phyloP scores from a whole-genome alignment of 345 rosid genomes.

The Nephelium lappaceum region DNA sequence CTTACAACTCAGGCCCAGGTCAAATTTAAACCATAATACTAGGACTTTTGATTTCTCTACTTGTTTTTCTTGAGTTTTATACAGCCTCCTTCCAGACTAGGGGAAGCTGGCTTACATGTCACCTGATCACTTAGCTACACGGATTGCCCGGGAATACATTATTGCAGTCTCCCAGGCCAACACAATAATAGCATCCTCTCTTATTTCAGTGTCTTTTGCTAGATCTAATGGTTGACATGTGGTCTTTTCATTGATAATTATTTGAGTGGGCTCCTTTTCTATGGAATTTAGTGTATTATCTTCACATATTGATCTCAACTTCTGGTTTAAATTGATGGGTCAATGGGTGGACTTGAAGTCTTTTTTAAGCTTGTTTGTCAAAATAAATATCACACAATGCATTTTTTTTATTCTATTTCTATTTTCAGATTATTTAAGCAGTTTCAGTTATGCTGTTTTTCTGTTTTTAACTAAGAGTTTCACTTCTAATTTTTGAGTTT shows the following conservation, averaged over 20 bases:
- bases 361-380: neutral
- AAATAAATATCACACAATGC: neutral
- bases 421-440: neutral
- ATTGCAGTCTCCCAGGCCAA: neutral
- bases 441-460: neutral
- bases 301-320: neutral
- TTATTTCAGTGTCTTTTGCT: neutral
- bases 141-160: neutral
- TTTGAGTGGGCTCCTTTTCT: neutral
- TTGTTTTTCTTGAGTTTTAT: neutral
- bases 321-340: neutral
- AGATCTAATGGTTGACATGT: neutral
- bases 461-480: neutral
- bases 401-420: neutral
- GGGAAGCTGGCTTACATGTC: neutral
- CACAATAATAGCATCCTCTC: neutral
- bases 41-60: neutral
- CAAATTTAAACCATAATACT: neutral
- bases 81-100: neutral
- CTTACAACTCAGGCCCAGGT: neutral
- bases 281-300: neutral
- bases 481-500: neutral
- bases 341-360: neutral
- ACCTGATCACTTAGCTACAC: neutral
- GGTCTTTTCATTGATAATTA: neutral